Conservation (phyloP, 1,139 yeast genomes). For the Groenewaldozyma sp. region DNA sequence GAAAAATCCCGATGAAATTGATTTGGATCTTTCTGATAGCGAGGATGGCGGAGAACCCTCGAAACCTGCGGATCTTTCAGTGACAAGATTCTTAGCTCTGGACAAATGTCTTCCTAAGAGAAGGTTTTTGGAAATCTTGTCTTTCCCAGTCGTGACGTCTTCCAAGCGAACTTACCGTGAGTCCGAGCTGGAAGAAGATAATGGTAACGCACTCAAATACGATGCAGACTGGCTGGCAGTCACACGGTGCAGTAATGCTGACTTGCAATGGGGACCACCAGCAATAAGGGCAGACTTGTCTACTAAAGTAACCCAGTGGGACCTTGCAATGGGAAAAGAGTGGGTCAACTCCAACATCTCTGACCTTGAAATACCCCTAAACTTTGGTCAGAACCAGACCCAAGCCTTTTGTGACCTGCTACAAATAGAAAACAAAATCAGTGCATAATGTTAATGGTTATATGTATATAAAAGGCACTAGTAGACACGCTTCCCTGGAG, state of each 20-base stretch:
- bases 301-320: conserved; percentile 8
- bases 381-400: conserved; percentile 21
- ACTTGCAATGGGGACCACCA: conserved; percentile 12
- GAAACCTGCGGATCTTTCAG: not conserved
- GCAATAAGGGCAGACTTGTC: not conserved
- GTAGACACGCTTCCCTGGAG: conserved; percentile 94
- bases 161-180: conserved; percentile 5
- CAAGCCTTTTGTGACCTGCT: conserved; percentile 17
- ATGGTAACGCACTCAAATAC: conserved; percentile 17
- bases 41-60: conserved; percentile 1
- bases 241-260: conserved; percentile 22
- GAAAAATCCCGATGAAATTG: conserved; percentile 34
- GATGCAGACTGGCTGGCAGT: conserved; percentile 35
- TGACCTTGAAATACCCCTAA: conserved; percentile 13
- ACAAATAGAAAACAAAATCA: conserved; percentile 9
- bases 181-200: not conserved
- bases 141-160: conserved; percentile 23
- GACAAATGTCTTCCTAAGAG: conserved; percentile 74
- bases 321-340: conserved; percentile 16
- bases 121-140: conserved; percentile 39
- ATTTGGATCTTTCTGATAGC: conserved; percentile 29
- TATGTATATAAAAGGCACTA: conserved; percentile 46
- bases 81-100: conserved; percentile 52
- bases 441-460: not conserved
- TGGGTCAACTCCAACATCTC: conserved; percentile 29